A percentile compares a stretch with the other conserved stretches of the same genome.
Conservation (phyloP, 768 basidiomycete species). For the Kwoniella dejecticola region DNA sequence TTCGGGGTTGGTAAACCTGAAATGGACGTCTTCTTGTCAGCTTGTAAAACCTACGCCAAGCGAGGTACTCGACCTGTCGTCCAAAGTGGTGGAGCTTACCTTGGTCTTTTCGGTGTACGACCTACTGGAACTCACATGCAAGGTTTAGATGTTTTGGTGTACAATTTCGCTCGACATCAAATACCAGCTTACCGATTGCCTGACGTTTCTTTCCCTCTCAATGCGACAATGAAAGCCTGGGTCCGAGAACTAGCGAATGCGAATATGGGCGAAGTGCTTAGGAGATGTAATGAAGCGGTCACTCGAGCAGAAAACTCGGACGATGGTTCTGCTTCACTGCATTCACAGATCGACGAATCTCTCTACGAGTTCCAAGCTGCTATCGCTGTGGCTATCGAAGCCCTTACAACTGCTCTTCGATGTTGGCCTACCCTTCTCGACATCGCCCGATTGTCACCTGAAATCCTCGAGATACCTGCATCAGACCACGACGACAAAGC, state of each 20-base stretch:
- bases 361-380: conserved; percentile 55
- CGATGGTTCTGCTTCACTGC: conserved; percentile 26
- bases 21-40: conserved; percentile 52
- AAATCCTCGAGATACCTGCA: conserved; percentile 53
- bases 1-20: conserved; percentile 52
- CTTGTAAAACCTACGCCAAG: conserved; percentile 56
- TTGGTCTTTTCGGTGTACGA: conserved; percentile 54
- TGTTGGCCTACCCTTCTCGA: conserved; percentile 49
- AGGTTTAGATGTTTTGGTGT: conserved; percentile 54
- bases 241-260: conserved; percentile 42
- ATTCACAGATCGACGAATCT: conserved; percentile 37
- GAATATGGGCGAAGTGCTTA: conserved; percentile 48
- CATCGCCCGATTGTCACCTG: conserved; percentile 49
- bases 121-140: conserved; percentile 33
- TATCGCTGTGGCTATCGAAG: conserved; percentile 54
- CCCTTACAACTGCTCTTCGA: conserved; percentile 46
- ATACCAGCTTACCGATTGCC: conserved; percentile 57
- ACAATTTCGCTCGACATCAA: conserved; percentile 56
- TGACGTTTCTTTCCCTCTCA: conserved; percentile 50
- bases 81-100: conserved; percentile 54
- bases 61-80: conserved; percentile 54
- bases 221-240: conserved; percentile 42
- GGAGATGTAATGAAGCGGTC: conserved; percentile 44
- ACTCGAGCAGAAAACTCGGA: conserved; percentile 37
- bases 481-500: conserved; percentile 47